Evolutionary conservation across 75 land plant species (phyloP).

Genomic region (Sequoiadendron giganteum): DNA sequence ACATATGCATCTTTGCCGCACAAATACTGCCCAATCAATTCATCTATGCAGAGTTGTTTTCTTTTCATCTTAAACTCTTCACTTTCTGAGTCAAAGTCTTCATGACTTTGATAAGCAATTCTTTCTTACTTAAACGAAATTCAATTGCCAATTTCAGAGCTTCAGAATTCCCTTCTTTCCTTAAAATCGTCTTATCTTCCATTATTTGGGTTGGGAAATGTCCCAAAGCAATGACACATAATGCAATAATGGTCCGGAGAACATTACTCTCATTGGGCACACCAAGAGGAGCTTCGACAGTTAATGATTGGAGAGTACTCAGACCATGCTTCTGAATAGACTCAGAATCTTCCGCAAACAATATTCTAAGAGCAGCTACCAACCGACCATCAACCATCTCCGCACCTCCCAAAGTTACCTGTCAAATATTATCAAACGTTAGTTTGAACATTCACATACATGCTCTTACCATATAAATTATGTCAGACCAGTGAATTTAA

Average conservation of each 20-base stretch:
- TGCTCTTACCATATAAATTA: neutral
- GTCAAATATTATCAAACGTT: slow-evolving; percentile 12
- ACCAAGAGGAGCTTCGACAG: slow-evolving; percentile 70
- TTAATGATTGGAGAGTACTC: slow-evolving; percentile 37
- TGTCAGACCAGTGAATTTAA: neutral
- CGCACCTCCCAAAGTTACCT: slow-evolving; percentile 85
- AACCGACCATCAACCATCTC: slow-evolving; percentile 86
- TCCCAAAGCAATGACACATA: slow-evolving; percentile 69
- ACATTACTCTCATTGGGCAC: slow-evolving; percentile 46
- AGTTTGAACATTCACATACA: too few relatives aligned
- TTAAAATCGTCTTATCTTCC: slow-evolving; percentile 66
- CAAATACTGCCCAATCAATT: neutral
- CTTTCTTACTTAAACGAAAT: slow-evolving; percentile 78
- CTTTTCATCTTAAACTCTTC: slow-evolving; percentile 7
- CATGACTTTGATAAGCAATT: slow-evolving; percentile 65
- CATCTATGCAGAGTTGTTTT: neutral
- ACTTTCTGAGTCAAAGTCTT: slow-evolving; percentile 45
- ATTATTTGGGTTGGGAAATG: slow-evolving; percentile 74
- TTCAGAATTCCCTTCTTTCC: slow-evolving; percentile 30
- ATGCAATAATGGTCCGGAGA: slow-evolving; percentile 63
- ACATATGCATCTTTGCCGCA: neutral
- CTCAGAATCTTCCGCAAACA: slow-evolving; percentile 47
- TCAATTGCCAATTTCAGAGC: slow-evolving; percentile 50
- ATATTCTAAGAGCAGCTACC: slow-evolving; percentile 78
- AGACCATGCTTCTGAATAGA: slow-evolving; percentile 34